phyloP scores from a whole-genome alignment of 2,329 filamentous ascomycete species.

The Trichoderma aggressivum region DNA sequence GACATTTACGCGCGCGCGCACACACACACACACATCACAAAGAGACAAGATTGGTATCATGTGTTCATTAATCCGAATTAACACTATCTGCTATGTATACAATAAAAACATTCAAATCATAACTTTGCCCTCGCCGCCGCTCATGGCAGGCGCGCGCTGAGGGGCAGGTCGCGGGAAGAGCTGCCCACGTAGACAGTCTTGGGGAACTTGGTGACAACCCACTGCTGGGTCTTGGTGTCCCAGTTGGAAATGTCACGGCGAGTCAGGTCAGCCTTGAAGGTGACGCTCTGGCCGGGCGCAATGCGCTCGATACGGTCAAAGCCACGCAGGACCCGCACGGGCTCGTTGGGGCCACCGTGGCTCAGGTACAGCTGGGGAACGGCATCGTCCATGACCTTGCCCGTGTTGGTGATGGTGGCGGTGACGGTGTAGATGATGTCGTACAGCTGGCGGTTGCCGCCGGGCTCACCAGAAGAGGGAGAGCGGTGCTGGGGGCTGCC shows the following conservation, averaged over 20 bases:
- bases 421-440: constrained; percentile 66
- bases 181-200: constrained; percentile 56
- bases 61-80: constrained; percentile 4
- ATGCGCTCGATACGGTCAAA: constrained; percentile 74
- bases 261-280: constrained; percentile 67
- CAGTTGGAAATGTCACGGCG: constrained; percentile 85
- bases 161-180: constrained; percentile 53
- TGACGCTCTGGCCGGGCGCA: constrained; percentile 61
- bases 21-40: too few relatives aligned
- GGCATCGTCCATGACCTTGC: constrained; percentile 62
- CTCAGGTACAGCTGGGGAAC: constrained; percentile 75
- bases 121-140: background rate
- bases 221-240: constrained; percentile 78
- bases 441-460: constrained; percentile 64
- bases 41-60: constrained; percentile 4
- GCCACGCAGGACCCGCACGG: constrained; percentile 64
- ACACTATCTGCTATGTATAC: constrained; percentile 14
- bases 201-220: constrained; percentile 57
- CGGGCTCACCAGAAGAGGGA: constrained; percentile 51
- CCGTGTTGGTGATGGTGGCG: constrained; percentile 69
- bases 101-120: constrained; percentile 13
- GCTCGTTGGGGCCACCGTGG: constrained; percentile 74
- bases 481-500: constrained; percentile 54
- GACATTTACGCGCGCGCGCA: too few relatives aligned
- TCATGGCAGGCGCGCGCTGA: constrained; percentile 29